Conservation (phyloP, 2,329 filamentous ascomycete genomes). For the Ceratocystis destructans region DNA sequence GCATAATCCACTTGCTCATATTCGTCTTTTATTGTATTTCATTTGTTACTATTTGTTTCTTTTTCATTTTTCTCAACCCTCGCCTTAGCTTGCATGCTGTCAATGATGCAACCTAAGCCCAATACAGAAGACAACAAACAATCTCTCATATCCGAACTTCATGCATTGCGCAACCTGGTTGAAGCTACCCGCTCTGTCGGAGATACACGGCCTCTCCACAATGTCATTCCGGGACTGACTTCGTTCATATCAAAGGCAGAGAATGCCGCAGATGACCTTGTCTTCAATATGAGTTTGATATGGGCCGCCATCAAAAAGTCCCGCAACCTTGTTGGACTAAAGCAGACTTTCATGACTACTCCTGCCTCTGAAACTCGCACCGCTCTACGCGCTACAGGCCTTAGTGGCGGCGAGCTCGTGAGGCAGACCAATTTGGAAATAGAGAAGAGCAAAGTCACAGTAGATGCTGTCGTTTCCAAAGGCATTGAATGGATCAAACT, state of each 20-base stretch:
- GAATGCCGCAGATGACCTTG: neutral
- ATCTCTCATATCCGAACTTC: neutral
- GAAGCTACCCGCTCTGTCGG: neutral
- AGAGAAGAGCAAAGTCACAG: neutral
- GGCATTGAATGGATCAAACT: conserved; percentile 8
- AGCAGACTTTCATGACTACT: conserved; percentile 1
- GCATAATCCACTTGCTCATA: neutral
- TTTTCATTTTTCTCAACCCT: neutral
- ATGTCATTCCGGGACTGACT: neutral
- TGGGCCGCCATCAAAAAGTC: conserved; percentile 6
- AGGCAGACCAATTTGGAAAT: neutral
- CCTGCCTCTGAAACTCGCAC: neutral
- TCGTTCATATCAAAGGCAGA: neutral
- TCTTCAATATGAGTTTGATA: conserved; percentile 6
- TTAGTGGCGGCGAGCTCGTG: neutral
- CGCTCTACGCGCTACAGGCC: neutral
- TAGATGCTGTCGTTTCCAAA: conserved; percentile 5
- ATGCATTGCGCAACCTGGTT: conserved; percentile 1
- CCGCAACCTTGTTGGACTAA: neutral
- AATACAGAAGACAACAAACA: neutral
- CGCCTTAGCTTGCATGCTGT: neutral
- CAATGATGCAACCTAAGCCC: neutral
- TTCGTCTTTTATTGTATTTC: too few species aligned
- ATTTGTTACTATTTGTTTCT: neutral
- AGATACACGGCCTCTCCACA: conserved; percentile 3